Base-by-base conservation (phyloP, 2,329 filamentous ascomycete species). In the Colletotrichum lindemuthianum region DNA sequence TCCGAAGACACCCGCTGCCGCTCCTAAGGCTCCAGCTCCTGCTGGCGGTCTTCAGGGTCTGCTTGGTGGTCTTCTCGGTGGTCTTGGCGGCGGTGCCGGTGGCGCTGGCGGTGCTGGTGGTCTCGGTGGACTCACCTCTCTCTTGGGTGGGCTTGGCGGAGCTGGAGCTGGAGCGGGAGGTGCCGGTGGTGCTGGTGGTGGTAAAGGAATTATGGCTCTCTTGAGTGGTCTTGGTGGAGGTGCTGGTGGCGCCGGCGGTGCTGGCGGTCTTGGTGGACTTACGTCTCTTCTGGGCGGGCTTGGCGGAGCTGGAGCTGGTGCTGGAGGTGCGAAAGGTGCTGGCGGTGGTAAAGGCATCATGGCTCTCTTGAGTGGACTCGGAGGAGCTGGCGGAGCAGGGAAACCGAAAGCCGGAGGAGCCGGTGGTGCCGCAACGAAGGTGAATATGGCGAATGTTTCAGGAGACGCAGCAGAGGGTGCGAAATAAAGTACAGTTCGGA, bases 391-490 rank as follows among this genome's bases (percentile, higher is more conserved):
- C 24, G 24, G 24, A 24, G 24, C 24, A 4, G 4, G 4, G 24
- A 24, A 24, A 24, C 24, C 24, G 24, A 24, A 24, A 24, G 24
- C 24, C 5, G 24, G 24, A 24, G 24, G 24, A 24, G 24, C 1
- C 4, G 24, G 24, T 4, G 24, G 24, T 24, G 24, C 24, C 24
- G 36, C 41, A 24, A 47, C 47, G 13, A 55, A 45, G 51, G 50
- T 45, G 32, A 60, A 47, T 6, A 50, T 55, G 61, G 51, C 48
- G 13, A 50, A 65, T 47, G 15, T 54, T 8, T 11, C 40, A 45
- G 55, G 59, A 54, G 55, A 59, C 55, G 51, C 58, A 24, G 41
- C 55, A 54, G 48, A 39, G 55, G 47, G 45, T 50, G 57, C 51
- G n/a, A 13, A 61, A 57, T 61, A 52, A 60, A 39, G 8, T 52